phyloP scores from a whole-genome alignment of 768 basidiomycete species.

The Glaciozyma antarctica region DNA sequence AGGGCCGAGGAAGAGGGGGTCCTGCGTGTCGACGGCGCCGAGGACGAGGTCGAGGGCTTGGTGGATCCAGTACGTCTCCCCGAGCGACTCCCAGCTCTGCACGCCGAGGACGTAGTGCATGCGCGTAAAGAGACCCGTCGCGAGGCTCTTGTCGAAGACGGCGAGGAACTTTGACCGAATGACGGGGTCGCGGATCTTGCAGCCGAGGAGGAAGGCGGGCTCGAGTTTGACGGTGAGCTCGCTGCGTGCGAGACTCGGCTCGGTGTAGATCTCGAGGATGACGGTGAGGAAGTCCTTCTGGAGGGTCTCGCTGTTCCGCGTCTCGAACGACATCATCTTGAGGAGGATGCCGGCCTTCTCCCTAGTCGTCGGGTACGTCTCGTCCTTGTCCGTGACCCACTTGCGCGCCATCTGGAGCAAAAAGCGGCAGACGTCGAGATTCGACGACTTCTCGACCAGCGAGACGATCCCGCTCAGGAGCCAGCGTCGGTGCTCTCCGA shows the following conservation, averaged over 20 bases:
- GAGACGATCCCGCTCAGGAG: conserved; percentile 66
- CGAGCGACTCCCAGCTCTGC: conserved; percentile 87
- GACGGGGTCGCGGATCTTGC: conserved; percentile 65
- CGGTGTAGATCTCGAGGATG: conserved; percentile 88
- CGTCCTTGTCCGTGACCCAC: conserved; percentile 82
- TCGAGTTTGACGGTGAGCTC: conserved; percentile 90
- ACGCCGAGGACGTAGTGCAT: conserved; percentile 82
- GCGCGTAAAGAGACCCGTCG: conserved; percentile 68
- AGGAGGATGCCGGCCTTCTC: conserved; percentile 84
- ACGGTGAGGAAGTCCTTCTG: conserved; percentile 77
- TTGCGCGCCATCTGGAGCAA: conserved; percentile 74
- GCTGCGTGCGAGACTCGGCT: conserved; percentile 71
- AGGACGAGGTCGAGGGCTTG: conserved; percentile 81
- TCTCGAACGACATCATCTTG: conserved; percentile 66
- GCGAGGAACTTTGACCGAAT: conserved; percentile 81
- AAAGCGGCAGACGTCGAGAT: conserved; percentile 63
- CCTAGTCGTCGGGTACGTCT: conserved; percentile 75
- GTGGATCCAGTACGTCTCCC: conserved; percentile 89
- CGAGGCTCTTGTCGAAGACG: conserved; percentile 77
- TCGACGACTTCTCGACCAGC: conserved; percentile 84
- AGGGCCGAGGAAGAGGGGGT: conserved; percentile 33
- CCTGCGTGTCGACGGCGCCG: conserved; percentile 49
- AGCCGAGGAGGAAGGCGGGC: conserved; percentile 83
- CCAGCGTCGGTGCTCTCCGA: conserved; percentile 77
- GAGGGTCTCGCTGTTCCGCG: conserved; percentile 59